A percentile compares a stretch with the other conserved stretches of the same genome.
These are phyloP conservation scores for Ophiocordyceps camponoti-leonardi DNA, from an alignment of 2,329 filamentous ascomycete species.

Conservation along the genomic window DNA sequence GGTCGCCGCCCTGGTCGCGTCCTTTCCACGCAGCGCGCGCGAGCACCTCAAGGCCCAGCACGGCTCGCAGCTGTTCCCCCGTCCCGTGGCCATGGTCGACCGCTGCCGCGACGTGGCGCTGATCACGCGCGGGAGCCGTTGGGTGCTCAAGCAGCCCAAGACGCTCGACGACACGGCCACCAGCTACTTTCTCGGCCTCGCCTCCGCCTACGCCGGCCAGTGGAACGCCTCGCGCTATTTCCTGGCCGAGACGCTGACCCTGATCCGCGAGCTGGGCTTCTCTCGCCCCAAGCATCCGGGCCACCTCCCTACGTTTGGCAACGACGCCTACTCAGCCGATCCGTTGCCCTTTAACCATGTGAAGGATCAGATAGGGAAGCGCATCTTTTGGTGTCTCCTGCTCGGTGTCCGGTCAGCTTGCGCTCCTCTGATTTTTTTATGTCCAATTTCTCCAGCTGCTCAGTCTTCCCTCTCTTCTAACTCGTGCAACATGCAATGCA, in stretches of 20 bases:
- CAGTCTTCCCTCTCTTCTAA: too few species aligned
- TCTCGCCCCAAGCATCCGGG: constrained; percentile 33
- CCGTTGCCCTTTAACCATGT: constrained; percentile 45
- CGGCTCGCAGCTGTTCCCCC: constrained; percentile 47
- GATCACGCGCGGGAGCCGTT: constrained; percentile 42
- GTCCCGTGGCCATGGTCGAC: constrained; percentile 51
- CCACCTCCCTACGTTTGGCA: constrained; percentile 21
- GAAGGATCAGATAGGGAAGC: constrained; percentile 55
- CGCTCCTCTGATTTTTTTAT: too few species aligned
- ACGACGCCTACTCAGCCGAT: constrained; percentile 19
- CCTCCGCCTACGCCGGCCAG: constrained; percentile 50
- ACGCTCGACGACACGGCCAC: constrained; percentile 44
- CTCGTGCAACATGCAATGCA: constrained; percentile 11
- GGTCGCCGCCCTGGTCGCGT: constrained; percentile 56
- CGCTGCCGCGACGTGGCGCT: constrained; percentile 54
- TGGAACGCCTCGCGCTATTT: constrained; percentile 52
- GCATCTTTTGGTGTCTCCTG: constrained; percentile 74
- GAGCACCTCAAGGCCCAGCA: constrained; percentile 51
- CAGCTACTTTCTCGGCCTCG: constrained; percentile 57
- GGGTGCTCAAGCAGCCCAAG: constrained; percentile 27
- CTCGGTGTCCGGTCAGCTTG: constrained; percentile 58
- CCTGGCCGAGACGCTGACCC: constrained; percentile 53
- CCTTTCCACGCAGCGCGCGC: constrained; percentile 55
- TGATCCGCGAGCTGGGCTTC: constrained; percentile 50
- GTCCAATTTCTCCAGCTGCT: too few species aligned